Evolutionary conservation across 2,329 filamentous ascomycete species (phyloP).

Genomic region (Zymoseptoria ardabiliae): DNA sequence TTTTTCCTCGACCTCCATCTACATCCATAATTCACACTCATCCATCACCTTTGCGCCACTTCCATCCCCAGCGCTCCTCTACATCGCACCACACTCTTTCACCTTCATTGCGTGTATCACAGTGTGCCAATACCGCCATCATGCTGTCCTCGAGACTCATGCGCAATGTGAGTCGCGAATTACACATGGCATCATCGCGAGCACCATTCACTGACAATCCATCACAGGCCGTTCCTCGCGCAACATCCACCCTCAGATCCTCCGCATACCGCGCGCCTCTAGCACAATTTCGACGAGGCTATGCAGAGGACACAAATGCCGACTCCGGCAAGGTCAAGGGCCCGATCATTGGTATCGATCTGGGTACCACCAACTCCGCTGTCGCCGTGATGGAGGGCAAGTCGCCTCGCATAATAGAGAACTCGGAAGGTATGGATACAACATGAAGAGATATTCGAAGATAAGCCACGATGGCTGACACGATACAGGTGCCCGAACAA

Average conservation of each 20-base stretch:
- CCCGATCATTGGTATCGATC: slow-evolving; percentile 94
- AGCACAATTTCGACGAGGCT: slow-evolving; percentile 63
- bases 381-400: slow-evolving; percentile 98
- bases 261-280: slow-evolving; percentile 55
- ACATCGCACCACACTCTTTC: slow-evolving; percentile 8
- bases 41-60: slow-evolving; percentile 1
- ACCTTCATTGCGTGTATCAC: slow-evolving; percentile 12
- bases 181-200: slow-evolving; percentile 19
- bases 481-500: slow-evolving; percentile 69
- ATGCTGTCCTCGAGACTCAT: slow-evolving; percentile 31
- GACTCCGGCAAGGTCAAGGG: slow-evolving; percentile 83
- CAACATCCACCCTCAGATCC: slow-evolving; percentile 30
- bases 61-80: slow-evolving; percentile 5
- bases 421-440: slow-evolving; percentile 69
- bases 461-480: slow-evolving; percentile 11
- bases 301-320: slow-evolving; percentile 44
- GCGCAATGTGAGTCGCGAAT: slow-evolving; percentile 27
- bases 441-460: slow-evolving; percentile 3
- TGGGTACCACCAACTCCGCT: slow-evolving; percentile 96
- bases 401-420: slow-evolving; percentile 91
- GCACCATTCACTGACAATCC: slow-evolving; percentile 18
- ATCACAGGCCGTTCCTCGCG: slow-evolving; percentile 28
- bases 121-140: slow-evolving; percentile 19
- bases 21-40: not conserved
- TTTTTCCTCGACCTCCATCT: not conserved